A percentile compares a stretch with the other conserved stretches of the same genome.
Evolutionary conservation across 208 protist genomes (phyloP).

Genomic region (Blastocrithidia nonstop): DNA sequence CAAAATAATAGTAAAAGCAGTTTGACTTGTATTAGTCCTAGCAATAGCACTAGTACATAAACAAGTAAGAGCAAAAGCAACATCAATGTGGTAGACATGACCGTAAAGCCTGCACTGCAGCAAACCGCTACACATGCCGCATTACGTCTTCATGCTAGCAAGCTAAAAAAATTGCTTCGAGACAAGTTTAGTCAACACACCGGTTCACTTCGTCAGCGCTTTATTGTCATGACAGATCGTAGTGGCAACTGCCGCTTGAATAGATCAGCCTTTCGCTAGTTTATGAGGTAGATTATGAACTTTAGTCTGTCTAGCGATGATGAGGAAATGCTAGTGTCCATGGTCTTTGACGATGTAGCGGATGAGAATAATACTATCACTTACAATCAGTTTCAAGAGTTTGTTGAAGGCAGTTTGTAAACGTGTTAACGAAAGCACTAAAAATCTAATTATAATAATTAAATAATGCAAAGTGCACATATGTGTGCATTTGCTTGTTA

Average conservation of each 20-base stretch:
- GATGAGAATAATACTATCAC: conserved; percentile 72
- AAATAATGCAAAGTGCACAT: neutral
- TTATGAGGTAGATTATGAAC: conserved; percentile 68
- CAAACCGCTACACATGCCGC: conserved; percentile 13
- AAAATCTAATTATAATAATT: too few species aligned
- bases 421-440: too few species aligned
- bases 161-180: conserved; percentile 44
- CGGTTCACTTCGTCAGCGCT: conserved; percentile 64
- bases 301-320: conserved; percentile 60
- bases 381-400: conserved; percentile 79
- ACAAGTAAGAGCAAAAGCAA: neutral
- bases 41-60: neutral
- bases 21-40: too few species aligned
- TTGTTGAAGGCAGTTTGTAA: conserved; percentile 33
- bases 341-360: conserved; percentile 70
- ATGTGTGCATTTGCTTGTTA: neutral
- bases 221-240: conserved; percentile 53
- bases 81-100: conserved; percentile 4
- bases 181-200: conserved; percentile 72
- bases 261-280: conserved; percentile 46
- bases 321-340: conserved; percentile 61
- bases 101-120: conserved; percentile 46
- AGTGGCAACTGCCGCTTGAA: conserved; percentile 54
- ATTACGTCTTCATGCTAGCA: conserved; percentile 14
- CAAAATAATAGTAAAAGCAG: neutral